Evolutionary conservation across 768 basidiomycete species (phyloP), one percentile per base, ranked within the genome.

Genomic region (Leccinellum rugosiceps): DNA sequence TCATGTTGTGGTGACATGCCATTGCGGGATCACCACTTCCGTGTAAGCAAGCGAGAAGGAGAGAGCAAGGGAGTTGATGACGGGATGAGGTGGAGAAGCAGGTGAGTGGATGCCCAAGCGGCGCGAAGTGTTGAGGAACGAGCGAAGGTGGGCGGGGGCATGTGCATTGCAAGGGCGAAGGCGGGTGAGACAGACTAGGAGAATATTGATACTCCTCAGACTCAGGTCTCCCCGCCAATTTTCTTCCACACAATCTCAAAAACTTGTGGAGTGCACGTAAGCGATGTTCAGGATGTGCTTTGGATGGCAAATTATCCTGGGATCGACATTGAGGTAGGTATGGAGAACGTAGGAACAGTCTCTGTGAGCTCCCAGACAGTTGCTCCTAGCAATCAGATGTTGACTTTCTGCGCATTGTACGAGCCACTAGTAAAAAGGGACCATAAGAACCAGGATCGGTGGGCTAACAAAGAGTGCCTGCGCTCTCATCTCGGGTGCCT

Each of bases 281-380:
- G 65, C 80, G 88, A 10, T 82, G 70, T 49, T 84, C 79, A 8
- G 86, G 82, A 19, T 82, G 73, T 57, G 57, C 82, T 77, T 52
- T 83, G 78, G 0, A 80, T 75, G 55, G 56, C 54, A 23, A 70
- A 71, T 17, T 62, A 46, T 11, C 51, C 45, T 31, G 58, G 62
- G 1, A 51, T 49, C 1, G 61, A 56, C 2, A 67, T 65, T 5
- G 68, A 69, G 17, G 63, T 56, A 17, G 67, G 63, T 44, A 83
- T 79, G 4, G 80, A 77, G 66, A 92, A 92, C 0, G 90, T 90
- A 5, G 90, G 90, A 52, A 82, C 77, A 6, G 84, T 82, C 66
- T 92, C 81, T 1, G 87, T 86, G 72, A 88, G 79, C 66, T 92
- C 90, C 90, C 90, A 92, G 0, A 89, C 79, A 0, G 90, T 92